A percentile compares a stretch with the other conserved stretches of the same genome.
These are phyloP conservation scores for Clarireedia hainanense DNA, from an alignment of 2,329 filamentous ascomycete genomes.

Conservation along the genomic window DNA sequence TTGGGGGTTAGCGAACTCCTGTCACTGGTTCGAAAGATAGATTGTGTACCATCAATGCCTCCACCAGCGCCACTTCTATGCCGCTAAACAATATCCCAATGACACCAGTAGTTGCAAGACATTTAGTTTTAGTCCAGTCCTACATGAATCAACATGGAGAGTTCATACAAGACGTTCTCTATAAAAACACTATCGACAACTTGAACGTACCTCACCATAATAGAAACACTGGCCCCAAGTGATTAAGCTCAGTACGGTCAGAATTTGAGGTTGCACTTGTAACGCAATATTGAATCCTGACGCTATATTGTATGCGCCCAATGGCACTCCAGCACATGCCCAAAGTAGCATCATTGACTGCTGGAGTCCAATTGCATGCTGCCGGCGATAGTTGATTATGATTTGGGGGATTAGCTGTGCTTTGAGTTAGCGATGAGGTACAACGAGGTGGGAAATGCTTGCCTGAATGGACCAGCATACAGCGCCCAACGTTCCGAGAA, in stretches of 20 bases:
- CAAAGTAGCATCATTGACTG: slow-evolving; percentile 67
- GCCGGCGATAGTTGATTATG: slow-evolving; percentile 56
- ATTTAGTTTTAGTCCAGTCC: slow-evolving; percentile 45
- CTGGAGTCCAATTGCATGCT: slow-evolving; percentile 58
- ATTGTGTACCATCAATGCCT: slow-evolving; percentile 35
- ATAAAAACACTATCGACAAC: too few species aligned
- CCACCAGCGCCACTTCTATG: slow-evolving; percentile 50
- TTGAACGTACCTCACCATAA: slow-evolving; percentile 37
- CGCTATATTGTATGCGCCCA: slow-evolving; percentile 40
- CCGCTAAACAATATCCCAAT: slow-evolving; percentile 51
- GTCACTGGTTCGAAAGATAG: neutral
- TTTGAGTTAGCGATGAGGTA: neutral
- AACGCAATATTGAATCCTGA: slow-evolving; percentile 28
- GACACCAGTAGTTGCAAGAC: slow-evolving; percentile 39
- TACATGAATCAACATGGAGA: slow-evolving; percentile 20
- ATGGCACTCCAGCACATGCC: slow-evolving; percentile 58
- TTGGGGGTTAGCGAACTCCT: too few species aligned
- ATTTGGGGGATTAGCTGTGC: slow-evolving; percentile 46
- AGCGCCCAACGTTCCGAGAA: slow-evolving; percentile 51
- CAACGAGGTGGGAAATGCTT: slow-evolving; percentile 9
- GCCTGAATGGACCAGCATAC: slow-evolving; percentile 62
- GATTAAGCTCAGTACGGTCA: slow-evolving; percentile 29
- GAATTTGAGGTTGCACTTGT: slow-evolving; percentile 29
- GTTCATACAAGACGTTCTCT: neutral
- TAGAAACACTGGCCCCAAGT: slow-evolving; percentile 30